Conservation (phyloP, 768 basidiomycete genomes). For the Amanita pseudoporphyria region DNA sequence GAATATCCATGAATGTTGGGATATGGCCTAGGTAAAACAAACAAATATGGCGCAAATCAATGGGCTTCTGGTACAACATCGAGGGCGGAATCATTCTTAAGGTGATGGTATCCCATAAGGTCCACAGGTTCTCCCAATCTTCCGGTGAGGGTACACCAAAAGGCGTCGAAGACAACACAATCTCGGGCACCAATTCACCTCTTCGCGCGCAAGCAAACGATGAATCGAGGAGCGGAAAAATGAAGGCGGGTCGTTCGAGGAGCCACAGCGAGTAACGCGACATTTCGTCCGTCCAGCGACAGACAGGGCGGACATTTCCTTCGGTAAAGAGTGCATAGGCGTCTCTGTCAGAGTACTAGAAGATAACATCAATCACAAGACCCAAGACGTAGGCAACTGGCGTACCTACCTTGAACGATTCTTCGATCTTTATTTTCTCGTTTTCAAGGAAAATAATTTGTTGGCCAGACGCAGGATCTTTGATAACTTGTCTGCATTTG, state of each 20-base stretch:
- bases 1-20: slow-evolving; percentile 86
- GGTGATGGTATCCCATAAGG: slow-evolving; percentile 80
- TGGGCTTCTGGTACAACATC: slow-evolving; percentile 86
- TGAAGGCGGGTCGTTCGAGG: slow-evolving; percentile 77
- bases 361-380: neutral
- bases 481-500: slow-evolving; percentile 45
- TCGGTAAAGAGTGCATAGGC: slow-evolving; percentile 59
- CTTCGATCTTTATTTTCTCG: slow-evolving; percentile 81
- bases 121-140: slow-evolving; percentile 85
- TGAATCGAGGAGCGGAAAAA: slow-evolving; percentile 53
- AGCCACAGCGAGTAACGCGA: slow-evolving; percentile 81
- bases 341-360: slow-evolving; percentile 73
- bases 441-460: slow-evolving; percentile 48
- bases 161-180: slow-evolving; percentile 23
- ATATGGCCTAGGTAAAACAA: slow-evolving; percentile 97
- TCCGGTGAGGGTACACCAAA: slow-evolving; percentile 62
- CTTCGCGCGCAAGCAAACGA: slow-evolving; percentile 19
- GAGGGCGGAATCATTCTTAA: slow-evolving; percentile 77
- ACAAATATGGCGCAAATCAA: slow-evolving; percentile 90
- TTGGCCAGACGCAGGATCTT: slow-evolving; percentile 34
- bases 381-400: neutral
- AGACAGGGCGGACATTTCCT: slow-evolving; percentile 73
- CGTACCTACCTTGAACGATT: slow-evolving; percentile 67
- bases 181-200: slow-evolving; percentile 13
- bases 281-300: slow-evolving; percentile 73